These are phyloP conservation scores for Theileria parva DNA, from an alignment of 169 alveolate genomes.

Conservation along the genomic window DNA sequence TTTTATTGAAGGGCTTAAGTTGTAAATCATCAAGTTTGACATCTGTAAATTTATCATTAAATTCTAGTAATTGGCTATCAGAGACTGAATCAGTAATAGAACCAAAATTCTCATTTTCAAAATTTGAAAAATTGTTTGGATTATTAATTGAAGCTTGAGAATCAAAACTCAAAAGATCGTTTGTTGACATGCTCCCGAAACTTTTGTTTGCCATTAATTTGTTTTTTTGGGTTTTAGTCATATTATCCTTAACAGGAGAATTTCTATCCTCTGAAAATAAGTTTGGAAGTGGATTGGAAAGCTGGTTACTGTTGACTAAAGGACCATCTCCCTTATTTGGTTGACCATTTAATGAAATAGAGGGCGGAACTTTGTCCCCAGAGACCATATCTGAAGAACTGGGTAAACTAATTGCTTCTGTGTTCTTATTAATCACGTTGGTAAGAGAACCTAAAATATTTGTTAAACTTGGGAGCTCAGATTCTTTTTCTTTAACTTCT, in stretches of 20 bases:
- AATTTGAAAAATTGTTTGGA: background rate
- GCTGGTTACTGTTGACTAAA: background rate
- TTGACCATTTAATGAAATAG: background rate
- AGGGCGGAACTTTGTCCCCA: background rate
- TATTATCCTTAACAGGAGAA: background rate
- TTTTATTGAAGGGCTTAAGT: background rate
- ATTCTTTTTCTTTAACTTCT: background rate
- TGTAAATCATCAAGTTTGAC: constrained; percentile 5
- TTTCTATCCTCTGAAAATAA: background rate
- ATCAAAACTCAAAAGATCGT: background rate
- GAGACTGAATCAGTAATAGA: background rate
- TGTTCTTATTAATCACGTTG: constrained; percentile 1
- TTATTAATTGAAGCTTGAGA: background rate
- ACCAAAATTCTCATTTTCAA: background rate
- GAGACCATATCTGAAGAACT: background rate
- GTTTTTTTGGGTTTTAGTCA: background rate
- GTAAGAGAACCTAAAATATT: constrained; percentile 3
- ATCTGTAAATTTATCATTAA: background rate
- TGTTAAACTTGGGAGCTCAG: background rate
- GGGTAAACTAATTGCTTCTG: background rate
- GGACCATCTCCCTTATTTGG: background rate
- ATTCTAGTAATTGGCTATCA: background rate
- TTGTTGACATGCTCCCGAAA: constrained; percentile 12
- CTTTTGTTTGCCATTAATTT: background rate
- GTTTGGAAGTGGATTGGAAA: background rate